Evolutionary conservation across 306 rosid genomes (phyloP), one percentile per base, ranked within the genome.

Genomic region (Acmispon strigosus): DNA sequence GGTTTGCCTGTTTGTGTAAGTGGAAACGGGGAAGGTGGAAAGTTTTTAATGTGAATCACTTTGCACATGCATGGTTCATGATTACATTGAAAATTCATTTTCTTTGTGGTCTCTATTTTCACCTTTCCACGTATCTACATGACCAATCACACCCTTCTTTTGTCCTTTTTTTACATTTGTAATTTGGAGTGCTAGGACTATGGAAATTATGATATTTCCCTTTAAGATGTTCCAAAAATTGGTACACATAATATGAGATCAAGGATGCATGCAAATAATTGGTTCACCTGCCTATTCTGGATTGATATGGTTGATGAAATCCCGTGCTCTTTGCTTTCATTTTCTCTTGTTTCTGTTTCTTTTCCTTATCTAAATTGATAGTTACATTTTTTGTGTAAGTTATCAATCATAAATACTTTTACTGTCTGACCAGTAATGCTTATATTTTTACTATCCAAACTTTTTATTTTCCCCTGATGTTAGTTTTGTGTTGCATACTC

Each of bases 221-320:
- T 66, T 51, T 19, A 56, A 34, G 22, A 44, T 9, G 16, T 59
- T 71, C 29, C 27, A 22, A 61, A 66, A 42, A 5, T 18, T 60
- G 54, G 55, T 39, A 8, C n/a, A 27, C 37, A 53, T 59, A 20
- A 20, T 59, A 36, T 70, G 70, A 67, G 45, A 56, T 37, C 13
- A 18, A 18, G 7, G 66, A 8, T 50, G 58, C 19, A 22, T n/a
- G 67, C 24, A 20, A 42, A 54, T 42, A 15, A 39, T 49, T 72
- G 60, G 45, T 65, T 52, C 52, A 8, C 53, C 18, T 66, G 41
- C 34, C 9, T 36, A 60, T 49, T 81, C 62, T 76, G 55, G 17
- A 45, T 39, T 17, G 12, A 32, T 66, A 60, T 51, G 44, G 52
- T 43, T 66, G 43, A 73, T 63, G 64, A 66, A 51, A 39, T 48